Percentiles rank a stretch among this genome's conserved stretches.
These are phyloP conservation scores for Didymella segeticola DNA, from an alignment of 2,329 filamentous ascomycete species.

Conservation along the genomic window DNA sequence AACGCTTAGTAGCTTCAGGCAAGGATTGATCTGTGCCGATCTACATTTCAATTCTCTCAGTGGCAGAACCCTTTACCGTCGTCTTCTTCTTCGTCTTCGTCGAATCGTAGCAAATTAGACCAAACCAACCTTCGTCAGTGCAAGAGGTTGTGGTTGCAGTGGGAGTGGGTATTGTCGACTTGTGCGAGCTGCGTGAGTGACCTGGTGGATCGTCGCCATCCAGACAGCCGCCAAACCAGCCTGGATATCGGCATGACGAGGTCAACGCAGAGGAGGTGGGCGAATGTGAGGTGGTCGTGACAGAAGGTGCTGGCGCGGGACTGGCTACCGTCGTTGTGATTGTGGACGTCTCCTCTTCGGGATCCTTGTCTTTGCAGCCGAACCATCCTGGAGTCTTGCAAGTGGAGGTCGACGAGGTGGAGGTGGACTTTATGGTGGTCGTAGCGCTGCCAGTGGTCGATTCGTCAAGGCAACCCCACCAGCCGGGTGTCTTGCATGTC, in stretches of 20 bases:
- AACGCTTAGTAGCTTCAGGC: not conserved
- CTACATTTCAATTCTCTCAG: slow-evolving; percentile 39
- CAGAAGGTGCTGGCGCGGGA: slow-evolving; percentile 34
- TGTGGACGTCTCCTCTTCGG: slow-evolving; percentile 48
- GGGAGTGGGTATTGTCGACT: slow-evolving; percentile 26
- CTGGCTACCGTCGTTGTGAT: slow-evolving; percentile 31
- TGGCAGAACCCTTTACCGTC: slow-evolving; percentile 7
- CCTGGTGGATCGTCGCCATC: slow-evolving; percentile 56
- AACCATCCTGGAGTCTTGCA: slow-evolving; percentile 68
- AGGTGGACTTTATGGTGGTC: slow-evolving; percentile 54
- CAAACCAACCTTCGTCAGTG: slow-evolving; percentile 38
- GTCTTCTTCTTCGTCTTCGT: slow-evolving; percentile 23
- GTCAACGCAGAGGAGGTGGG: slow-evolving; percentile 44
- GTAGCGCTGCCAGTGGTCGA: slow-evolving; percentile 59
- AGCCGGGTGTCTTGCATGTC: slow-evolving; percentile 89
- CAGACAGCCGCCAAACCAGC: slow-evolving; percentile 58
- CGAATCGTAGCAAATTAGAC: slow-evolving; percentile 41
- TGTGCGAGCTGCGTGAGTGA: slow-evolving; percentile 33
- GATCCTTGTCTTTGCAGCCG: slow-evolving; percentile 61
- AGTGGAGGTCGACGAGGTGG: slow-evolving; percentile 47
- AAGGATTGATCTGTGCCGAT: not conserved
- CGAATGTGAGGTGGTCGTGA: slow-evolving; percentile 38
- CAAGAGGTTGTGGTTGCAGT: slow-evolving; percentile 31
- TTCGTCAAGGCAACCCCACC: slow-evolving; percentile 83
- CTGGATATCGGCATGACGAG: slow-evolving; percentile 53